Conservation (phyloP, 2,329 filamentous ascomycete species). For the Scytalidium lignicola region DNA sequence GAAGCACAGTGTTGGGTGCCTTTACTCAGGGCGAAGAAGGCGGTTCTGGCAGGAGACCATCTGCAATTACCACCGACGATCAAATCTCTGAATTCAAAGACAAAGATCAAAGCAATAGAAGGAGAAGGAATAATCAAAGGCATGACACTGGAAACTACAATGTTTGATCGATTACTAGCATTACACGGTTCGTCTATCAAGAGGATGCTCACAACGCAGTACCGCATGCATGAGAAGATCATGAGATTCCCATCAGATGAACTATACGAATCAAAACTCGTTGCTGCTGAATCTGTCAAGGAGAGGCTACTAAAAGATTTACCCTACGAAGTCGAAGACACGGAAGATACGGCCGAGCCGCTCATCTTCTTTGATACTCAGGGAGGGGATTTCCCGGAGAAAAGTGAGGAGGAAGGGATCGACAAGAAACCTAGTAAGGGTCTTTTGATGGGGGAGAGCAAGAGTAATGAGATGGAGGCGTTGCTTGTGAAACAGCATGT, state of each 20-base stretch:
- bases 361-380: conserved; percentile 95
- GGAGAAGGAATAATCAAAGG: conserved; percentile 39
- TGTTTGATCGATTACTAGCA: conserved; percentile 83
- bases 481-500: conserved; percentile 76
- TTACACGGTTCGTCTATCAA: conserved; percentile 83
- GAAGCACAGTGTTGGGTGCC: conserved; percentile 98
- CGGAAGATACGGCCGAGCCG: conserved; percentile 82
- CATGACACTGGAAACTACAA: conserved; percentile 74
- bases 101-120: conserved; percentile 25
- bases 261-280: conserved; percentile 75
- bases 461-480: conserved; percentile 90
- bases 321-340: conserved; percentile 70
- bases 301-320: conserved; percentile 70
- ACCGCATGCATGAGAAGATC: conserved; percentile 94
- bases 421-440: conserved; percentile 41
- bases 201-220: conserved; percentile 92
- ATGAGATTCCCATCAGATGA: conserved; percentile 91
- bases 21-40: conserved; percentile 72
- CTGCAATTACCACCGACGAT: conserved; percentile 92
- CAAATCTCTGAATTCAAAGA: conserved; percentile 64
- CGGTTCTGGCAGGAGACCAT: conserved; percentile 90
- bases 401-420: conserved; percentile 66
- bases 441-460: conserved; percentile 61
- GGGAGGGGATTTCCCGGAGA: conserved; percentile 85
- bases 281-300: conserved; percentile 77